These are phyloP conservation scores for Elaeis oleifera DNA, from an alignment of 202 grass and related monocot species.

Conservation along the genomic window DNA sequence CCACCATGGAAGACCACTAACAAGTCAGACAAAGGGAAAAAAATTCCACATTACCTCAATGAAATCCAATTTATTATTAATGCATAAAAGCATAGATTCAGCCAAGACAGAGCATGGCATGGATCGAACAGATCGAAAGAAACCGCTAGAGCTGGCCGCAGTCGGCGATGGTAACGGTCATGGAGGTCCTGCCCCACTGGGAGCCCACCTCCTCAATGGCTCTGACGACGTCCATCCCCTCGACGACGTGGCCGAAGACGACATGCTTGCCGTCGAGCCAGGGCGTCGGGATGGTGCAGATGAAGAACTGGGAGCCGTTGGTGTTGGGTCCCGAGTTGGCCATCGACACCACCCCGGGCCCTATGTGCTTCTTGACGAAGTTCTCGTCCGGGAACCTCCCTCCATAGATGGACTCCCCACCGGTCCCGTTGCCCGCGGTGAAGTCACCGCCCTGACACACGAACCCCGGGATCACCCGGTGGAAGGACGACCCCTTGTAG, in stretches of 20 bases:
- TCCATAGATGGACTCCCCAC: conserved; percentile 20
- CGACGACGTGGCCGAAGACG: conserved; percentile 18
- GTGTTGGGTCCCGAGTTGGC: conserved; percentile 19
- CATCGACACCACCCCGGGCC: conserved; percentile 14
- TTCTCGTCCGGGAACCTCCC: conserved; percentile 23
- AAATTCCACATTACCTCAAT: no score
- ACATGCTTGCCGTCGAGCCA: conserved; percentile 24
- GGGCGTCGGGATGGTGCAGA: conserved; percentile 8
- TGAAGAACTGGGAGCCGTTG: conserved; percentile 25
- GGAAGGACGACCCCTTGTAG: conserved; percentile 11
- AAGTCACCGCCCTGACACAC: conserved; percentile 24
- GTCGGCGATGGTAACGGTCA: conserved; percentile 14
- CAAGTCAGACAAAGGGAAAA: no score
- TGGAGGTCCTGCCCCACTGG: not conserved
- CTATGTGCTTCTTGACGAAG: conserved; percentile 12
- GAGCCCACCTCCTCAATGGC: conserved; percentile 3
- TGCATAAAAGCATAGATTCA: no score
- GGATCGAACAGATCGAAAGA: no score
- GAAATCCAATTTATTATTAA: no score
- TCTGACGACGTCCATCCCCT: conserved; percentile 17
- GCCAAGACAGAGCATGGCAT: no score
- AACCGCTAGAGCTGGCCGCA: conserved; percentile 11
- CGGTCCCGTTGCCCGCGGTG: conserved; percentile 18
- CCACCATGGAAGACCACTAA: no score
- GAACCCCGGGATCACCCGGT: conserved; percentile 4